These are phyloP conservation scores for Hericium erinaceus DNA, from an alignment of 768 basidiomycete species.

Conservation along the genomic window DNA sequence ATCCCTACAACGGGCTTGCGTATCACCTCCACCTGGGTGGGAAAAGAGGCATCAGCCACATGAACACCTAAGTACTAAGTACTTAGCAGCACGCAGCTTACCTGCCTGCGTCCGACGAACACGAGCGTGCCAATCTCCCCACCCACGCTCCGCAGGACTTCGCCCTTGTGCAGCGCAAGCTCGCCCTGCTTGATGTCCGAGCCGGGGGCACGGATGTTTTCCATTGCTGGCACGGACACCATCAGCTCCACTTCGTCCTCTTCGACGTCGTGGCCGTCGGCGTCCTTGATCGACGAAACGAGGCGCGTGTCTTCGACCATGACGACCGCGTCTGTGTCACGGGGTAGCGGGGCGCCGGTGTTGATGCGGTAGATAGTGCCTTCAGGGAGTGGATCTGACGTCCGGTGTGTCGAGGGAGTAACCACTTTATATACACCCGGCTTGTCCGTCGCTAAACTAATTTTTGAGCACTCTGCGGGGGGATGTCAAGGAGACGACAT, in stretches of 20 bases:
- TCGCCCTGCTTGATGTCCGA: constrained; percentile 67
- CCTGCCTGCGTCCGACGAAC: constrained; percentile 70
- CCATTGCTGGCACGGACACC: constrained; percentile 47
- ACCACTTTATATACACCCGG: constrained; percentile 62
- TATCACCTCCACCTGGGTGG: constrained; percentile 52
- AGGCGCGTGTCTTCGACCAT: constrained; percentile 92
- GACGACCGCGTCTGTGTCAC: constrained; percentile 68
- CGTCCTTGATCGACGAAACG: constrained; percentile 37
- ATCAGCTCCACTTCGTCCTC: constrained; percentile 66
- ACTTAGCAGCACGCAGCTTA: constrained; percentile 20
- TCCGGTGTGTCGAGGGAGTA: constrained; percentile 36
- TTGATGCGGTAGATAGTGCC: constrained; percentile 65
- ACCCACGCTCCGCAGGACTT: constrained; percentile 52
- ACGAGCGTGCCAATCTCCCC: constrained; percentile 80
- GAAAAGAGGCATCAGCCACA: neutral
- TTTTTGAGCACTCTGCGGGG: no score
- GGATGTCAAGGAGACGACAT: constrained; percentile 9
- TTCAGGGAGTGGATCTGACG: constrained; percentile 32
- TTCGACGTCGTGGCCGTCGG: constrained; percentile 38
- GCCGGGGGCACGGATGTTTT: constrained; percentile 67
- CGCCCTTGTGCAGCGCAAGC: constrained; percentile 52
- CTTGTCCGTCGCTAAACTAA: constrained; percentile 43
- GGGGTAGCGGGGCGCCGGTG: constrained; percentile 76
- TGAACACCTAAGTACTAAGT: neutral
- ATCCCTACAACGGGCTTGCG: constrained; percentile 71